Conservation (phyloP, 2,329 filamentous ascomycete genomes). For the Helotiales sp. region DNA sequence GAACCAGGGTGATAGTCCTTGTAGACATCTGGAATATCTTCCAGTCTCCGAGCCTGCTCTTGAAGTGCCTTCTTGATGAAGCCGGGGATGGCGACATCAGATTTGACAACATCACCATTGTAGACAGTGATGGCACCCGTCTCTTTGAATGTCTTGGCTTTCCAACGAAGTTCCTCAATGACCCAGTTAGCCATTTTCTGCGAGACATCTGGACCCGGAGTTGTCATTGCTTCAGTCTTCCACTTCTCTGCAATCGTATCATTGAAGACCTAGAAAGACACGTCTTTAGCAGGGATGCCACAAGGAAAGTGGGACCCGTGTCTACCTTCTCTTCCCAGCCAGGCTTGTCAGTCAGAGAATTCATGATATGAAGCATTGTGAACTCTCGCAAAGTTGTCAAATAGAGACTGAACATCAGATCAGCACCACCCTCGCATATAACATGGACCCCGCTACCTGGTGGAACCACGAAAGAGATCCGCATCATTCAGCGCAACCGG, state of each 20-base stretch:
- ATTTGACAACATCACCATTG: constrained; percentile 54
- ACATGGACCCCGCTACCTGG: background rate
- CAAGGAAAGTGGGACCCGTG: background rate
- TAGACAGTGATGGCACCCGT: constrained; percentile 25
- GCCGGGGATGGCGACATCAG: constrained; percentile 52
- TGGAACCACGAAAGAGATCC: background rate
- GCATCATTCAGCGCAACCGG: constrained; percentile 10
- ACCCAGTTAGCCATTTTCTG: constrained; percentile 44
- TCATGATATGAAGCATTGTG: constrained; percentile 39
- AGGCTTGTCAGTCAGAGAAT: constrained; percentile 37
- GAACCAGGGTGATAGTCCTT: constrained; percentile 68
- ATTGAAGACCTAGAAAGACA: constrained; percentile 34
- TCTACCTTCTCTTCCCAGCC: constrained; percentile 36
- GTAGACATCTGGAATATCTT: constrained; percentile 53
- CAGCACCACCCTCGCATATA: background rate
- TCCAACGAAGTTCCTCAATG: constrained; percentile 35
- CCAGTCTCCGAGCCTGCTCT: constrained; percentile 51
- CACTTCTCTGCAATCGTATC: constrained; percentile 37
- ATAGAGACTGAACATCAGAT: constrained; percentile 6
- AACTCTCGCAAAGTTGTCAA: constrained; percentile 35
- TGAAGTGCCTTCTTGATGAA: constrained; percentile 50
- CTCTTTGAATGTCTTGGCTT: constrained; percentile 30
- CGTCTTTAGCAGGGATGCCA: background rate
- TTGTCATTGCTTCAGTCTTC: constrained; percentile 34
- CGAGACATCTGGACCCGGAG: constrained; percentile 39